Percentiles rank a stretch among this genome's conserved stretches.
phyloP scores from a whole-genome alignment of 371 early-diverging fungal species.

The Basidiobolus meristosporus region DNA sequence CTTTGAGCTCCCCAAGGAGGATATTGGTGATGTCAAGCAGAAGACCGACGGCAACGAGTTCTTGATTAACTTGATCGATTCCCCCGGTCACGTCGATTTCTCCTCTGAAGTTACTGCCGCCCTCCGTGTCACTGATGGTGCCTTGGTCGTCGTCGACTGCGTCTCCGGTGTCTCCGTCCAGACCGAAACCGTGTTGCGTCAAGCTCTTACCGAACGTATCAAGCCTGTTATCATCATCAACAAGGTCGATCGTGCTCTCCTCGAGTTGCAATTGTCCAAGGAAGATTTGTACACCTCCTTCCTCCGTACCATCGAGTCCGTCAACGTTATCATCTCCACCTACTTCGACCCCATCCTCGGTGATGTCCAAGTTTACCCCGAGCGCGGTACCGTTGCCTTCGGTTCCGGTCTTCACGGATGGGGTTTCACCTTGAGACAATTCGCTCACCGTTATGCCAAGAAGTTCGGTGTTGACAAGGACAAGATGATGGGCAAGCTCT shows the following conservation, averaged over 20 bases:
- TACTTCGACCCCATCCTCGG: constrained; percentile 72
- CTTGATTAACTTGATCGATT: constrained; percentile 99
- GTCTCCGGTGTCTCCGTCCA: constrained; percentile 99
- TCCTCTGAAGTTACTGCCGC: constrained; percentile 99
- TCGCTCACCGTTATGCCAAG: constrained; percentile 93
- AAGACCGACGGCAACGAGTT: constrained; percentile 84
- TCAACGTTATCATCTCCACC: constrained; percentile 91
- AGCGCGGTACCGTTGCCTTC: constrained; percentile 96
- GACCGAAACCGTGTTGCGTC: constrained; percentile 99
- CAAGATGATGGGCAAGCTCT: constrained; percentile 90
- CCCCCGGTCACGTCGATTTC: constrained; percentile 99
- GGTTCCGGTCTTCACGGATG: constrained; percentile 99
- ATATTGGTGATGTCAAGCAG: constrained; percentile 77
- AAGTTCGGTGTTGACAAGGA: constrained; percentile 90
- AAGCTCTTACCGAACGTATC: constrained; percentile 97
- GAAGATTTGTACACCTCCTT: constrained; percentile 90
- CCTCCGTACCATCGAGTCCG: constrained; percentile 83
- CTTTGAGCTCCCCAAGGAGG: constrained; percentile 85
- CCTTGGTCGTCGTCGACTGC: constrained; percentile 98
- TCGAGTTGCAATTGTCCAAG: constrained; percentile 92
- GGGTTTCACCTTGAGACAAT: constrained; percentile 99
- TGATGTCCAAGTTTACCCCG: constrained; percentile 82
- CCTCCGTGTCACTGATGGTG: constrained; percentile 99
- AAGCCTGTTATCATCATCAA: constrained; percentile 98
- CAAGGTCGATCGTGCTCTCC: constrained; percentile 99